Base-by-base conservation (phyloP, 805 yeast genomes). In the Pichia exigua region DNA sequence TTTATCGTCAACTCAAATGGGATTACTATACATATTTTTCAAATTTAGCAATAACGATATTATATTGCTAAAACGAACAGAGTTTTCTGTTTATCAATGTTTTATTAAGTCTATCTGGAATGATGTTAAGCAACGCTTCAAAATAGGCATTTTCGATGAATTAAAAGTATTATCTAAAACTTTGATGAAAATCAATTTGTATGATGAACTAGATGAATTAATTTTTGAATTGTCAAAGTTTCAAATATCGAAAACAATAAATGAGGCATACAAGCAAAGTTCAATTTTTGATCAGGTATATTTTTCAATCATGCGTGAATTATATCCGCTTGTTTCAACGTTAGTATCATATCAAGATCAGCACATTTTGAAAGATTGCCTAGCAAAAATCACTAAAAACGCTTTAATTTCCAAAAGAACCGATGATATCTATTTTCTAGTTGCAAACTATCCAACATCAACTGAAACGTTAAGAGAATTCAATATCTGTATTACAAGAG, bases 391-490 rank as follows among this genome's bases (percentile, higher is more conserved):
- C 3, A 55, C 61, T 4, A 62, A 59, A 45, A 50, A 52, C 42
- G 62, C 62, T 46, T 53, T 69, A 22, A 59, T 62, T 3, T 45
- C 71, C n/a, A 65, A 83, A 42, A 68, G 94, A 52, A 77, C 75
- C 1, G 55, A 61, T 0, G 89, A 87, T 59, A 75, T 84, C 10
- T 84, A 74, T 60, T 79, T 78, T 28, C 75, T 87, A 26, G 78
- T 86, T 0, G 55, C 69, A 0, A 66, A 69, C 38, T 83, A 67
- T 54, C 91, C 92, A 0, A 55, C 61, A 3, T 75, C 87, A 0
- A 59, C 61, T 12, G 66, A 72, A 4, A 83, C 87, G 0, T 66
- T 88, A 15, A 63, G 67, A 27, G 95, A 88, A 57, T 64, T 87
- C 21, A 74, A 77, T 51, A 65, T 63, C 32, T 81, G 86, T 53